These are phyloP conservation scores for Chrysoporthe austroafricana DNA, from an alignment of 2,329 filamentous ascomycete species.

Conservation along the genomic window DNA sequence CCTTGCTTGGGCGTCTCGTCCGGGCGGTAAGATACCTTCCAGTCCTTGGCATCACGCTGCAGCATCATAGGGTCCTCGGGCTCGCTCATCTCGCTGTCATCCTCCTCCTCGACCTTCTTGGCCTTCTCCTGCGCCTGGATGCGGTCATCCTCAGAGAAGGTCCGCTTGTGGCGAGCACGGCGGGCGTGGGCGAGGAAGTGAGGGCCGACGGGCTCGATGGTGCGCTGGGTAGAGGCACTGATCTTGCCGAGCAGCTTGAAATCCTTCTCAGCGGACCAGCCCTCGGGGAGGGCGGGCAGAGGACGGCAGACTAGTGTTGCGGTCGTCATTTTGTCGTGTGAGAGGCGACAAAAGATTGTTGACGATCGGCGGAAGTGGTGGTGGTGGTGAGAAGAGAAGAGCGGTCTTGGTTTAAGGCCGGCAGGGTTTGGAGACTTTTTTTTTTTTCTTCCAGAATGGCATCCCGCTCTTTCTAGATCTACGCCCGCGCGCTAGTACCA, in stretches of 20 bases:
- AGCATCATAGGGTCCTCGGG: conserved; percentile 92
- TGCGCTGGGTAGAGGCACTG: conserved; percentile 78
- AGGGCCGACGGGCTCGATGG: conserved; percentile 93
- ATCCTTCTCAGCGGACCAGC: conserved; percentile 87
- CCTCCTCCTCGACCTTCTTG: conserved; percentile 92
- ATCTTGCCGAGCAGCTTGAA: conserved; percentile 84
- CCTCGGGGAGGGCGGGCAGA: conserved; percentile 76
- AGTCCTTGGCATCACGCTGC: conserved; percentile 94
- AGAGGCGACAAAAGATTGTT: background rate
- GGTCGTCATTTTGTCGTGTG: conserved; percentile 60
- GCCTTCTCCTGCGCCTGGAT: conserved; percentile 94
- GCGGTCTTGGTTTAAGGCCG: background rate
- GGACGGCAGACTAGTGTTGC: conserved; percentile 64
- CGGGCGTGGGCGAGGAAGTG: conserved; percentile 98
- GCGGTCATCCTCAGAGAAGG: conserved; percentile 97
- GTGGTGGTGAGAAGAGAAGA: background rate
- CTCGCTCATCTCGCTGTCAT: conserved; percentile 90
- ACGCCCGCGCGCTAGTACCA: background rate
- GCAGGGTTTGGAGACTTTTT: conserved; percentile 26
- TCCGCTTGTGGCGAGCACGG: conserved; percentile 93
- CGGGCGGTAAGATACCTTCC: conserved; percentile 72
- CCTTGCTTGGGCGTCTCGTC: no score
- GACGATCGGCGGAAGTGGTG: background rate
- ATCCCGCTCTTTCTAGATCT: background rate
- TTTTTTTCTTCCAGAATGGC: conserved; percentile 11